Conservation (phyloP, 1,284 basidiomycete species). For the Irpex sp. region DNA sequence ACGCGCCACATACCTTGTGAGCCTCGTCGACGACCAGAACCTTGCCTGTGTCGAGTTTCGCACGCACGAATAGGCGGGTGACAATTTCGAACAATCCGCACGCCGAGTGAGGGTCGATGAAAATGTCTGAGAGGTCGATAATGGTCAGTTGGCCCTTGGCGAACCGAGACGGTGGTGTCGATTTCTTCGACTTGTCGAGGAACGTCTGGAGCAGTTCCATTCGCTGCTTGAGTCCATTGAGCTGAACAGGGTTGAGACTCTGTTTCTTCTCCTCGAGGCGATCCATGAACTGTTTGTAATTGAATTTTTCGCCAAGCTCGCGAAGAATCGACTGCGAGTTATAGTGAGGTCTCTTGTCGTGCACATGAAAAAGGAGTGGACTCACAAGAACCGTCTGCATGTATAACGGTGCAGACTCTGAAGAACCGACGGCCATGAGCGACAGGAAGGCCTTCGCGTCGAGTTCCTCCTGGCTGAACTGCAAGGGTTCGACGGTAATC, state of each 20-base stretch:
- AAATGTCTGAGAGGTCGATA: constrained; percentile 65
- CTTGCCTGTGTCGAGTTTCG: constrained; percentile 57
- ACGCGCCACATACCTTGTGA: constrained; percentile 47
- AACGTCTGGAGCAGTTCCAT: constrained; percentile 51
- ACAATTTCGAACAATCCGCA: constrained; percentile 69
- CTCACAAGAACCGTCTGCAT: constrained; percentile 57
- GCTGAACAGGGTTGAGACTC: constrained; percentile 48
- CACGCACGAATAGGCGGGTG: constrained; percentile 57
- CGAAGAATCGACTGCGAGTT: constrained; percentile 35
- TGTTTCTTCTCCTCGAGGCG: constrained; percentile 42
- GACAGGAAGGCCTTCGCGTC: constrained; percentile 62
- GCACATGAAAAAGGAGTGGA: constrained; percentile 1
- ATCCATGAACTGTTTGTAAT: constrained; percentile 40
- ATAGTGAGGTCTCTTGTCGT: constrained; percentile 22
- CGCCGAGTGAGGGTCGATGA: constrained; percentile 60
- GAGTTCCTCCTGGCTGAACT: constrained; percentile 55
- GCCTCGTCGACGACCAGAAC: constrained; percentile 71
- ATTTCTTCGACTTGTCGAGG: constrained; percentile 24
- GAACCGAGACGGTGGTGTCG: constrained; percentile 31
- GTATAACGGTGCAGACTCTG: constrained; percentile 57
- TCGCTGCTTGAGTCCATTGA: constrained; percentile 50
- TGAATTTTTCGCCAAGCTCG: constrained; percentile 42
- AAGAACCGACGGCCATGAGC: constrained; percentile 61
- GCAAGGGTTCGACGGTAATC: constrained; percentile 49
- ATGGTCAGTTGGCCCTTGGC: constrained; percentile 52